Conservation (phyloP, 257 asterid genomes). For the Hygrophila difformis region DNA sequence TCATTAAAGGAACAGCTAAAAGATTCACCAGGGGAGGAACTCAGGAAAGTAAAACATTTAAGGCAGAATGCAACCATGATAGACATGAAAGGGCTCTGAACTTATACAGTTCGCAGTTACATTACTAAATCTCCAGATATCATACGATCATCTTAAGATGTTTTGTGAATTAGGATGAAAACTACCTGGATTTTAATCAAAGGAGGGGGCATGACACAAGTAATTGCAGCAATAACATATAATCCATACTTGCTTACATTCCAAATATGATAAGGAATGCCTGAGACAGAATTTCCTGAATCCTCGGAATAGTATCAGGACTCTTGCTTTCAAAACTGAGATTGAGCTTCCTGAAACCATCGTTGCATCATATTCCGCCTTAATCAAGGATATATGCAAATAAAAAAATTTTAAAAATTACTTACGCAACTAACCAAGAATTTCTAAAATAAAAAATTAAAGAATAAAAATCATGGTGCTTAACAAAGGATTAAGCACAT, state of each 20-base stretch:
- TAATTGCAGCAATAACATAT: slow-evolving; percentile 89
- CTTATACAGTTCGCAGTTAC: not conserved
- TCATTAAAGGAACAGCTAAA: slow-evolving; percentile 5
- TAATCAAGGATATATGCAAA: slow-evolving; percentile 2
- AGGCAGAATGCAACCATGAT: no score
- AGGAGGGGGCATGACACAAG: slow-evolving; percentile 97
- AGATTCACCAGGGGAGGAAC: not conserved
- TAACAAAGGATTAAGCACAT: slow-evolving; percentile 2
- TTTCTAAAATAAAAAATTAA: not conserved
- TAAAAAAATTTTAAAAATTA: slow-evolving; percentile 1
- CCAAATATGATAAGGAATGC: slow-evolving; percentile 89
- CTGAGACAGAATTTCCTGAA: slow-evolving; percentile 29
- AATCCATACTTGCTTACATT: slow-evolving; percentile 74
- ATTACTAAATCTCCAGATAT: not conserved
- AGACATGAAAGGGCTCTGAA: slow-evolving; percentile 3
- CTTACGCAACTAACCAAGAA: no score
- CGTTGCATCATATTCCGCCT: slow-evolving; percentile 59
- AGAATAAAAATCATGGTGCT: no score
- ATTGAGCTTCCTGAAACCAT: slow-evolving; percentile 40
- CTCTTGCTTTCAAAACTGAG: slow-evolving; percentile 48
- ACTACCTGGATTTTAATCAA: slow-evolving; percentile 83
- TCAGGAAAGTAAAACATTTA: no score
- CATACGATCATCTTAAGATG: slow-evolving; percentile 1
- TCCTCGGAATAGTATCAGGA: slow-evolving; percentile 16
- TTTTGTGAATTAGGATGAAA: not conserved